Evolutionary conservation across 257 asterid genomes (phyloP).

Genomic region (Nicotiana undulata): DNA sequence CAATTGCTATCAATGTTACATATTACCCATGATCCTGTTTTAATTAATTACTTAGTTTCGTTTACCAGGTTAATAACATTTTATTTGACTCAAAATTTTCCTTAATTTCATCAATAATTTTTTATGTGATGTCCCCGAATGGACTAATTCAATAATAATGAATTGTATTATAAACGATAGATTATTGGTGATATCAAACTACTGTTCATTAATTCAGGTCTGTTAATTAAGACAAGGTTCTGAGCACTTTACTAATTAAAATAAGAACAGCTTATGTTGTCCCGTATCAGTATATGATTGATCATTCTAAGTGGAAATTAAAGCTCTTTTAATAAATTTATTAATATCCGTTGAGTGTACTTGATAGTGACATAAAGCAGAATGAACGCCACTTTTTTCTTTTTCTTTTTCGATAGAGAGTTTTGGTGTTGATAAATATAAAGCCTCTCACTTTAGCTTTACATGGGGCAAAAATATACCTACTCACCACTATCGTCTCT

Average conservation of each 20-base stretch:
- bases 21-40: no score
- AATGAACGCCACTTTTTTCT: background rate
- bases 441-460: background rate
- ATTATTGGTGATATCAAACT: no score
- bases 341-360: background rate
- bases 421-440: background rate
- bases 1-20: no score
- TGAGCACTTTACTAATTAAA: background rate
- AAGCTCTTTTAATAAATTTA: background rate
- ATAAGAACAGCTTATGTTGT: background rate
- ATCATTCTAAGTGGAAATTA: background rate
- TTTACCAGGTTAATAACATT: no score
- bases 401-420: background rate
- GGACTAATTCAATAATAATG: no score
- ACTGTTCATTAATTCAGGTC: no score
- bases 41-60: no score
- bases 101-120: no score
- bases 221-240: background rate
- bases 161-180: no score
- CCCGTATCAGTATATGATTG: background rate
- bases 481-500: background rate
- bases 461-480: background rate
- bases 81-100: no score
- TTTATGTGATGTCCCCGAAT: no score
- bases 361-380: constrained; percentile 5